Base-by-base conservation (phyloP, 169 alveolate species). In the Plasmodium blacklocki region DNA sequence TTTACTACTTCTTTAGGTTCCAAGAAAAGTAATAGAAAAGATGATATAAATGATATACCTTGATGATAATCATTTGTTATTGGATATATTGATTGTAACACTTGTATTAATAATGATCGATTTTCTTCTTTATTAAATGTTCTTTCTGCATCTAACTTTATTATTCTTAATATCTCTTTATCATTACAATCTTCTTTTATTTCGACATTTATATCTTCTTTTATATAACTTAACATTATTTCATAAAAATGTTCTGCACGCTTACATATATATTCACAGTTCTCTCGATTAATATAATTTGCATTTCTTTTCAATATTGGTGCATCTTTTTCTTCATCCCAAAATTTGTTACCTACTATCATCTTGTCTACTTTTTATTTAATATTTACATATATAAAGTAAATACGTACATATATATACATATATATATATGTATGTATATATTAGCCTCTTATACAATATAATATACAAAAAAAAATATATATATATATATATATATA, bases 21-120 rank as follows among this genome's bases (percentile, higher is more conserved):
- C 80, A 94, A 54, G 63, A 89, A 94, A 66, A 94, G 83, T 59
- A 93, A 89, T 19, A 94, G 78, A 70, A 93, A 92, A 18, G 96
- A 94, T 14, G 93, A 89, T 14, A 94, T 90, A 47, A 94, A 94
- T 23, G 96, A 94, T 59, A 93, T 91, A 14, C 96, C 96, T 88
- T 94, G 96, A 88, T 94, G 96, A 85, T 94, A 94, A 88, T 94
- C 95, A 50, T 95, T 95, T 49, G 92, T 72, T 62, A 89, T 88
- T 45, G 87, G 91, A 83, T 75, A 94, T 39, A 93, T 93, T 19
- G 78, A 63, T 21, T 80, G 88, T 39, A 94, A 73, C 26, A 72
- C 94, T 39, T 80, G 64, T 39, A 86, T 88, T 43, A 94, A 52
- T 15, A 60, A 39, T 5, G 49, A 71, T 49, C 94, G 73, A 90